phyloP scores from a whole-genome alignment of 306 rosid species.

The Sphenostylis stenocarpa region DNA sequence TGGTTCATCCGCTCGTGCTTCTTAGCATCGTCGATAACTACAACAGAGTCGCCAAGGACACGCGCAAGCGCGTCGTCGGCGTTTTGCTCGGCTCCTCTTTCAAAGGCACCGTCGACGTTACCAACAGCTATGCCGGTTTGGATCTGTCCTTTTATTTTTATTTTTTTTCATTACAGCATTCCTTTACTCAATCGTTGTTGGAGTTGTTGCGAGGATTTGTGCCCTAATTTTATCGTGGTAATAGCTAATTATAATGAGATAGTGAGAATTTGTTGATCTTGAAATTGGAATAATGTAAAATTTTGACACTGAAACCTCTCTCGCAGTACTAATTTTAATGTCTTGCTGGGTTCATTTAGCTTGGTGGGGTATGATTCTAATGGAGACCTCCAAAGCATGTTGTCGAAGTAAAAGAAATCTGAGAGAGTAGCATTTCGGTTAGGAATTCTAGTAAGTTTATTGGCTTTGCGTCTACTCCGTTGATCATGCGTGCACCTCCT shows the following conservation, averaged over 20 bases:
- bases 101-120: conserved; percentile 83
- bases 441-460: too few species aligned
- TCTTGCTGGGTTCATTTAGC: too few species aligned
- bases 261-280: too few species aligned
- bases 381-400: too few species aligned
- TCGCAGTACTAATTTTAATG: too few species aligned
- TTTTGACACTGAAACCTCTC: too few species aligned
- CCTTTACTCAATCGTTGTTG: neutral
- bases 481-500: too few species aligned
- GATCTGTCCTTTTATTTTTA: conserved; percentile 26
- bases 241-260: neutral
- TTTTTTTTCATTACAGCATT: neutral
- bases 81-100: conserved; percentile 77
- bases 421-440: too few species aligned
- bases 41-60: conserved; percentile 84
- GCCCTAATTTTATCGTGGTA: neutral
- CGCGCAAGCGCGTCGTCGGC: conserved; percentile 85
- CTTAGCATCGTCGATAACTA: conserved; percentile 94
- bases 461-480: too few species aligned
- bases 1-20: conserved; percentile 81
- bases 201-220: neutral
- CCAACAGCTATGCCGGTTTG: conserved; percentile 87
- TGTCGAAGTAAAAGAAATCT: too few species aligned
- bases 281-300: too few species aligned
- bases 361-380: too few species aligned